Evolutionary conservation across 345 rosid genomes (phyloP).

Genomic region (Lepidium didymum): DNA sequence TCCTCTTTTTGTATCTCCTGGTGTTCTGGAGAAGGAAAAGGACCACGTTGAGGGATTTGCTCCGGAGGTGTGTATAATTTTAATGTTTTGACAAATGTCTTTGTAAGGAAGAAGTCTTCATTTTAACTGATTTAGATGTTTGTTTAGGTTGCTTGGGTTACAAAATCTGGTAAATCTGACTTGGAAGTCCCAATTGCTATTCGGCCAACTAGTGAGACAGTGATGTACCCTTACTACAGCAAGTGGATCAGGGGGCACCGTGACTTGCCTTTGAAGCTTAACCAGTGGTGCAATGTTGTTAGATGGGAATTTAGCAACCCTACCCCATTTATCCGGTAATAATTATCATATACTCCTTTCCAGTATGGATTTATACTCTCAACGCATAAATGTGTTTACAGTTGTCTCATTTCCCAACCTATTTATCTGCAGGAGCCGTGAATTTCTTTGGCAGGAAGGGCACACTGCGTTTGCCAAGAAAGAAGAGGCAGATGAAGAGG

Average conservation of each 20-base stretch:
- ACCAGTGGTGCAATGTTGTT: slow-evolving; percentile 99
- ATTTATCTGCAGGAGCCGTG: slow-evolving; percentile 72
- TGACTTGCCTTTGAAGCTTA: slow-evolving; percentile 89
- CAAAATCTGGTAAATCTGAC: slow-evolving; percentile 83
- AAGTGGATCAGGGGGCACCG: slow-evolving; percentile 99
- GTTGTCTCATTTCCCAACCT: not conserved
- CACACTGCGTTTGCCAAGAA: slow-evolving; percentile 92
- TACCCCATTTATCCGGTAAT: slow-evolving; percentile 96
- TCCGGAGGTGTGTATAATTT: slow-evolving; percentile 60
- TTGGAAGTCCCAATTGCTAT: slow-evolving; percentile 91
- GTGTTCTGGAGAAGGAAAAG: slow-evolving; percentile 82
- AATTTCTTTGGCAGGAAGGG: slow-evolving; percentile 99
- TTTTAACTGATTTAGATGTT: slow-evolving; percentile 1
- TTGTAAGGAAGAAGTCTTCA: not conserved
- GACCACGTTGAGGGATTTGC: slow-evolving; percentile 96
- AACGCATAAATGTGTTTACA: not conserved
- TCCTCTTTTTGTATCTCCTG: slow-evolving; percentile 92
- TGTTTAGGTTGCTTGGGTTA: slow-evolving; percentile 94
- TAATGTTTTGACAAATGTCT: not conserved
- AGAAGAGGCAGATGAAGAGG: slow-evolving; percentile 89
- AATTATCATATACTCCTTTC: not conserved
- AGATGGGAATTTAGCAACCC: slow-evolving; percentile 99
- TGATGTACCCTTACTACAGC: slow-evolving; percentile 93
- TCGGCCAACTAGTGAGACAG: slow-evolving; percentile 98
- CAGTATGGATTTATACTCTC: not conserved